phyloP scores from a whole-genome alignment of 257 asterid species.

The Henckelia pumila region DNA sequence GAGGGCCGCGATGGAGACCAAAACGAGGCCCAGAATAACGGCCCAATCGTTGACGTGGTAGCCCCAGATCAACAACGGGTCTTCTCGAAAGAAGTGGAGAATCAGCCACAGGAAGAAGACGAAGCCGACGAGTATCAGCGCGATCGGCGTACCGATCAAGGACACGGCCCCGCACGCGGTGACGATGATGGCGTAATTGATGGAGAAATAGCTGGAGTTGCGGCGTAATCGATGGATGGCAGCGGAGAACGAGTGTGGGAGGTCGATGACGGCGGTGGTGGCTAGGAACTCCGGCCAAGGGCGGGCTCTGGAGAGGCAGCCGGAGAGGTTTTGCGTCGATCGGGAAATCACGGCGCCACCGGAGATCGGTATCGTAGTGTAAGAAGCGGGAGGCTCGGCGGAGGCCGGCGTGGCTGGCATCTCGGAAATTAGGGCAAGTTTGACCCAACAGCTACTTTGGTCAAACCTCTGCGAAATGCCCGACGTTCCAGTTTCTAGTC shows the following conservation, averaged over 20 bases:
- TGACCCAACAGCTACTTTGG: slow-evolving; percentile 16
- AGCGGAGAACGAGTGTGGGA: slow-evolving; percentile 55
- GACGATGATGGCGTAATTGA: slow-evolving; percentile 52
- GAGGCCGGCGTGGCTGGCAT: slow-evolving; percentile 39
- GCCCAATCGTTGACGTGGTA: slow-evolving; percentile 47
- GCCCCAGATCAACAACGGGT: slow-evolving; percentile 61
- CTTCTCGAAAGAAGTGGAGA: slow-evolving; percentile 67
- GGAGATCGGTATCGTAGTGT: slow-evolving; percentile 77
- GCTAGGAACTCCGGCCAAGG: slow-evolving; percentile 77
- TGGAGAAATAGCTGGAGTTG: slow-evolving; percentile 52
- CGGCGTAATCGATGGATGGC: slow-evolving; percentile 51
- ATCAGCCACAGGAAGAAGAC: slow-evolving; percentile 60
- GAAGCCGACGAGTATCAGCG: slow-evolving; percentile 39
- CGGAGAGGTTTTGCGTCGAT: slow-evolving; percentile 59
- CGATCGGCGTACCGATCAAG: slow-evolving; percentile 52
- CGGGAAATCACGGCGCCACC: slow-evolving; percentile 51
- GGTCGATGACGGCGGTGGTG: slow-evolving; percentile 40
- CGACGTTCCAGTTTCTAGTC: slow-evolving; percentile 5
- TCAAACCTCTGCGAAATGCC: slow-evolving; percentile 27
- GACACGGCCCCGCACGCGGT: slow-evolving; percentile 51
- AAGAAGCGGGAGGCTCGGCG: slow-evolving; percentile 38
- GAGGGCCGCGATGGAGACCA: slow-evolving; percentile 31
- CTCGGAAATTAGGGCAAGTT: slow-evolving; percentile 23
- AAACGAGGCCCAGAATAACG: slow-evolving; percentile 41
- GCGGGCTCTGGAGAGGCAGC: slow-evolving; percentile 58